phyloP scores from a whole-genome alignment of 306 rosid genomes.

The Citrullus mucosospermus region DNA sequence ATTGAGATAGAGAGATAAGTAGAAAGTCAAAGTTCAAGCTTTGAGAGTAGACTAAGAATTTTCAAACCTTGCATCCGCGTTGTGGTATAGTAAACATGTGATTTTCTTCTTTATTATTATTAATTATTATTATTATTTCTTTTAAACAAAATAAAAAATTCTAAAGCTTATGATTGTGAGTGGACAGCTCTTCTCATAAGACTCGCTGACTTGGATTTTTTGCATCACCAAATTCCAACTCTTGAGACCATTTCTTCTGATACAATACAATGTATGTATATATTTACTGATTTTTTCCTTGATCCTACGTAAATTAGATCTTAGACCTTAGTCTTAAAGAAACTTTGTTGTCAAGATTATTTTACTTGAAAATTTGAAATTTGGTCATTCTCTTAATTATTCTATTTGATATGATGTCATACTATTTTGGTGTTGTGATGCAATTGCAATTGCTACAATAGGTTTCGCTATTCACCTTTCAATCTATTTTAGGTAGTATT shows the following conservation, averaged over 20 bases:
- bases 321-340: not conserved
- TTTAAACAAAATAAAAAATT: too few relatives aligned
- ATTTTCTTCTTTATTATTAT: not conserved
- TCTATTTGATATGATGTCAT: not conserved
- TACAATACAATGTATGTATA: too few relatives aligned
- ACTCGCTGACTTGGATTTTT: conserved; percentile 3
- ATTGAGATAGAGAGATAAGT: not conserved
- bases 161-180: conserved; percentile 4
- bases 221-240: not conserved
- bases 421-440: not conserved
- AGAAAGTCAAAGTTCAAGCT: not conserved
- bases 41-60: conserved; percentile 6
- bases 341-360: not conserved
- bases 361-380: not conserved
- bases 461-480: not conserved
- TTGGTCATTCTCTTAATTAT: not conserved
- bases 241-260: not conserved
- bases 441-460: not conserved
- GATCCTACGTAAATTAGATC: not conserved
- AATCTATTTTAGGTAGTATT: not conserved
- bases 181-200: not conserved
- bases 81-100: not conserved
- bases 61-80: conserved; percentile 11
- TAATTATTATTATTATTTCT: too few relatives aligned
- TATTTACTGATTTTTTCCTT: not conserved